A percentile compares a stretch with the other conserved stretches of the same genome.
phyloP scores from a whole-genome alignment of 2,329 filamentous ascomycete genomes.

The Talaromyces sp. region DNA sequence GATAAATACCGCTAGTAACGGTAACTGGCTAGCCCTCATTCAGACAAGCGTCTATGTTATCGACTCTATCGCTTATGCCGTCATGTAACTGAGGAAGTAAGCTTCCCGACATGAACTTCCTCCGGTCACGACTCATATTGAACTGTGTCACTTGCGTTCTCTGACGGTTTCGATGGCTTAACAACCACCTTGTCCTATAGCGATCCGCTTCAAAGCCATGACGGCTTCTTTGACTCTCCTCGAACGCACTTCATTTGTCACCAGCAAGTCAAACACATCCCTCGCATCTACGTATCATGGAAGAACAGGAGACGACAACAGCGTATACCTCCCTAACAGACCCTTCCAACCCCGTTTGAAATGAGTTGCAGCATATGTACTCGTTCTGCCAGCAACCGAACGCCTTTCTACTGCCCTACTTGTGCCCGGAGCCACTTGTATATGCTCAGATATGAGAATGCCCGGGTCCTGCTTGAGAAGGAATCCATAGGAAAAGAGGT shows the following conservation, averaged over 20 bases:
- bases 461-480: slow-evolving; percentile 58
- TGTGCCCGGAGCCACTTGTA: slow-evolving; percentile 68
- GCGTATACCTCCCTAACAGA: slow-evolving; percentile 12
- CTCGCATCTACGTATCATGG: slow-evolving; percentile 15
- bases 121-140: not conserved
- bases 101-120: slow-evolving; percentile 2
- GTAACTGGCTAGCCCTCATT: not conserved
- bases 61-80: slow-evolving; percentile 9
- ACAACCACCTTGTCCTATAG: not conserved
- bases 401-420: slow-evolving; percentile 63
- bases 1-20: not conserved
- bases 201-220: not conserved
- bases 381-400: slow-evolving; percentile 49
- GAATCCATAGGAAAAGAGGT: slow-evolving; percentile 49
- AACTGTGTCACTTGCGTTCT: too few species aligned
- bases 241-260: not conserved
- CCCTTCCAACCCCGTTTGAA: slow-evolving; percentile 21
- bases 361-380: slow-evolving; percentile 68
- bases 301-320: slow-evolving; percentile 8
- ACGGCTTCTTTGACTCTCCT: not conserved
- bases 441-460: slow-evolving; percentile 56
- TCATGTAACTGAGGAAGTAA: too few species aligned
- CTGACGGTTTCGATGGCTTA: not conserved
- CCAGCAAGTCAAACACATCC: not conserved
- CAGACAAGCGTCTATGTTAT: slow-evolving; percentile 1